Evolutionary conservation across 148 eudicot genomes (phyloP).

Genomic region (Camellia granthamiana): DNA sequence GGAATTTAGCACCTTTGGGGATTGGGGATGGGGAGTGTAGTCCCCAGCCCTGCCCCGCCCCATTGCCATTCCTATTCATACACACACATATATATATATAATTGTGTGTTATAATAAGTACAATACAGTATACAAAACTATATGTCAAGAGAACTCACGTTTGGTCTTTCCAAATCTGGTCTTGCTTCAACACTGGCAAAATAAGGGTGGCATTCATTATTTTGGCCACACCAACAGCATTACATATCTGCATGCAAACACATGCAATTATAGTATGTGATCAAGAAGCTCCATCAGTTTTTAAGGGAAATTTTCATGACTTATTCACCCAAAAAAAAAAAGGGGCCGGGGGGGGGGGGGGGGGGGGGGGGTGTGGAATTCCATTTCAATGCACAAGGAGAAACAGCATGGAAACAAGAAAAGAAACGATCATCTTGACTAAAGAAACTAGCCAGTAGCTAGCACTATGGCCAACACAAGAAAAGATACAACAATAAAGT

Average conservation of each 20-base stretch:
- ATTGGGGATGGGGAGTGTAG: no score
- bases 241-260: constrained; percentile 73
- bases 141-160: constrained; percentile 57
- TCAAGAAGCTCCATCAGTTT: not conserved
- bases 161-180: constrained; percentile 99
- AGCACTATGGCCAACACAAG: not conserved
- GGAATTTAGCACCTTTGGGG: no score
- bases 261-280: constrained; percentile 11
- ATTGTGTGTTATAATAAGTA: no score
- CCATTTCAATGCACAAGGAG: not conserved
- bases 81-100: no score
- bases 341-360: no score
- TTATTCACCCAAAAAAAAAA: not conserved
- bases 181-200: constrained; percentile 96
- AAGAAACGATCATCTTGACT: not conserved
- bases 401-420: not conserved
- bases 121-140: not conserved
- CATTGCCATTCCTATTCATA: no score
- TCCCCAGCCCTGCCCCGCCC: no score
- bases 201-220: constrained; percentile 94
- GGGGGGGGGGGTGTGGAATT: no score
- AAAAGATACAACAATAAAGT: not conserved
- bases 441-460: no score
- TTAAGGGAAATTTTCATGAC: not conserved
- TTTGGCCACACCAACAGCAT: constrained; percentile 98